Evolutionary conservation across 225 moss, liverwort and hornwort genomes (phyloP).

Genomic region (Polytrichum formosum): DNA sequence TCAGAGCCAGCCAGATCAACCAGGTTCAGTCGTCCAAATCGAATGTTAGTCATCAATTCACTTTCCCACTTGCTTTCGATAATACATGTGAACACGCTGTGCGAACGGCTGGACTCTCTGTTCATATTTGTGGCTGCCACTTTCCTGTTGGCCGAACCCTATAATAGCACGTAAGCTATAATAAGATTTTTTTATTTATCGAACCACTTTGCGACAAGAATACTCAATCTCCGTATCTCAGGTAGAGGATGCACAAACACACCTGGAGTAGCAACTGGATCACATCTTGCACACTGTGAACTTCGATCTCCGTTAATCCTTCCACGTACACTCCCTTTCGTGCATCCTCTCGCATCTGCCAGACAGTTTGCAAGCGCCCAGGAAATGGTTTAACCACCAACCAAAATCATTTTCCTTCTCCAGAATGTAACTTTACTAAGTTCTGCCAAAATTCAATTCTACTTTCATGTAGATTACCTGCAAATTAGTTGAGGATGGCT

Average conservation of each 20-base stretch:
- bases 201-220: background rate
- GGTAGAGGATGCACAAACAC: background rate
- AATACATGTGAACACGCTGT: constrained; percentile 80
- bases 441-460: too few relatives aligned
- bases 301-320: constrained; percentile 68
- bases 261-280: constrained; percentile 77
- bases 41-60: constrained; percentile 52
- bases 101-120: constrained; percentile 78
- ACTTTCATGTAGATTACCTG: constrained; percentile 7
- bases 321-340: constrained; percentile 80
- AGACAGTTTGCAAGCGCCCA: background rate
- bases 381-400: too few relatives aligned
- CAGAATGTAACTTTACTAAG: too few relatives aligned
- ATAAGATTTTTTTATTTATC: background rate
- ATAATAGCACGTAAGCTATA: background rate
- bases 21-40: constrained; percentile 82
- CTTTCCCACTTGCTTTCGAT: constrained; percentile 66
- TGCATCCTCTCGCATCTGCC: constrained; percentile 64
- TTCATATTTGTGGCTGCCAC: constrained; percentile 87
- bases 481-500: constrained; percentile 34
- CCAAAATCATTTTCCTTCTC: too few relatives aligned
- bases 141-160: constrained; percentile 74
- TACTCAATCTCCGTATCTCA: background rate
- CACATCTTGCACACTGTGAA: constrained; percentile 67
- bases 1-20: constrained; percentile 98